A percentile compares a stretch with the other conserved stretches of the same genome.
These are phyloP conservation scores for Chaetomium sp. DNA, from an alignment of 2,329 filamentous ascomycete species.

Conservation along the genomic window DNA sequence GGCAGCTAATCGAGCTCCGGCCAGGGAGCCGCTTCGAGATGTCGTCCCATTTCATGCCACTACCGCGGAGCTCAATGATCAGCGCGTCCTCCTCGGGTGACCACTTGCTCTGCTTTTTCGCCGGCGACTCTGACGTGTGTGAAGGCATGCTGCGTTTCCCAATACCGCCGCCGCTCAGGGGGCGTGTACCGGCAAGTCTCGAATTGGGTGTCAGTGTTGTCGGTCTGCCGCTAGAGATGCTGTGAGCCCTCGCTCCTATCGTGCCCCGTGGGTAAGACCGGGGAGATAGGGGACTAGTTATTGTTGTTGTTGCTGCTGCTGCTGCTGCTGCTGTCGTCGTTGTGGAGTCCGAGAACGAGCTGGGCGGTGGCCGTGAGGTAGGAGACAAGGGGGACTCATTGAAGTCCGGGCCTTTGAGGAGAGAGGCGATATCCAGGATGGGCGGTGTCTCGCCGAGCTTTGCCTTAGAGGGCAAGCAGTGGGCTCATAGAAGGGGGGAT, in stretches of 20 bases:
- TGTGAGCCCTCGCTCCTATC: conserved; percentile 7
- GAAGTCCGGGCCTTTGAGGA: conserved; percentile 72
- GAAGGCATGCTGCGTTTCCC: conserved; percentile 46
- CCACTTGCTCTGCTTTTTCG: conserved; percentile 97
- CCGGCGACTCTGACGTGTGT: conserved; percentile 59
- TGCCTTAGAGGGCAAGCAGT: conserved; percentile 22
- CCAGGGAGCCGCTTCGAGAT: conserved; percentile 88
- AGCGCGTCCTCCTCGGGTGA: conserved; percentile 86
- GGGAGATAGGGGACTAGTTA: conserved; percentile 14
- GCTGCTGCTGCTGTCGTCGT: conserved; percentile 15
- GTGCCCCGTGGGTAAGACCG: conserved; percentile 10
- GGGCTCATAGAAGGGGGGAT: conserved; percentile 26
- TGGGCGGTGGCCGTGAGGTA: conserved; percentile 33
- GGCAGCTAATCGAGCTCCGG: conserved; percentile 87
- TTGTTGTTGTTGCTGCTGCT: conserved; percentile 19
- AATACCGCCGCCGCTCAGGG: conserved; percentile 15
- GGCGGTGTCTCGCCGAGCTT: conserved; percentile 39
- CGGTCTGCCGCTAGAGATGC: background rate
- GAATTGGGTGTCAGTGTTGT: background rate
- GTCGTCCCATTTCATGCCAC: conserved; percentile 98
- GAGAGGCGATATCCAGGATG: conserved; percentile 92
- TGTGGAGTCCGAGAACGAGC: conserved; percentile 27
- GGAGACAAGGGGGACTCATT: conserved; percentile 57
- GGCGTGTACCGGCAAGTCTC: background rate
- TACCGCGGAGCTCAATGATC: conserved; percentile 84